Base-by-base conservation (phyloP, 1,139 yeast genomes). In the Kodamaea plutei region DNA sequence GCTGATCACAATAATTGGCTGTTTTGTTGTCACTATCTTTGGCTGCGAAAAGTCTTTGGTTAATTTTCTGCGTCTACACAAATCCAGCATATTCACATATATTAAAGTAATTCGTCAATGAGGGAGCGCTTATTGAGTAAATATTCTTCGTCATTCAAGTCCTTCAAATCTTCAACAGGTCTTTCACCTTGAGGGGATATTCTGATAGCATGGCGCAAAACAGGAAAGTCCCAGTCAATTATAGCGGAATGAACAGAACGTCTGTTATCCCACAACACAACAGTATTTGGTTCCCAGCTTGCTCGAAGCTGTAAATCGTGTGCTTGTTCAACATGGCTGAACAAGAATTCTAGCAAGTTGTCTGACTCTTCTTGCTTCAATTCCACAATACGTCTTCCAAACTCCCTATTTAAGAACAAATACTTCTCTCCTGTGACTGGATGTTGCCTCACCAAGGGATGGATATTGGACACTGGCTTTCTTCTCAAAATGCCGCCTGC, bases 271-370 rank as follows among this genome's bases (percentile, higher is more conserved):
- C 45, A 43, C 24, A 44, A 31, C 10, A 39, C 47, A 11, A 45
- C 47, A 8, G 47, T 55, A 39, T 69, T 63, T 21, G 68, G 69
- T 39, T 69, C 72, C 78, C 81, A 78, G 34, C 56, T 61, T 38
- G 77, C 76, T 40, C 84, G 66, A 16, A 74, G 59, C 35, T 76
- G 77, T 41, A 73, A 60, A 47, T 76, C 81, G 15, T 66, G 69
- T 16, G 71, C 58, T 28, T 62, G 47, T 31, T 48, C 55, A 15
- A 50, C 40, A 34, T 50, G 56, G 16, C 40, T 43, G 36, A 38
- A 50, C 33, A 52, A 47, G 31, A 50, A 54, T 15, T 47, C 42
- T 31, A 54, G 41, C 26, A 54, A 43, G 29, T 39, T 40, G 26
- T 52, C 55, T 7, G 52, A 46, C 35, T 54, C 60, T 33, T 54